Conservation (phyloP, 495 filamentous ascomycete genomes). For the Xylaria intraflava region DNA sequence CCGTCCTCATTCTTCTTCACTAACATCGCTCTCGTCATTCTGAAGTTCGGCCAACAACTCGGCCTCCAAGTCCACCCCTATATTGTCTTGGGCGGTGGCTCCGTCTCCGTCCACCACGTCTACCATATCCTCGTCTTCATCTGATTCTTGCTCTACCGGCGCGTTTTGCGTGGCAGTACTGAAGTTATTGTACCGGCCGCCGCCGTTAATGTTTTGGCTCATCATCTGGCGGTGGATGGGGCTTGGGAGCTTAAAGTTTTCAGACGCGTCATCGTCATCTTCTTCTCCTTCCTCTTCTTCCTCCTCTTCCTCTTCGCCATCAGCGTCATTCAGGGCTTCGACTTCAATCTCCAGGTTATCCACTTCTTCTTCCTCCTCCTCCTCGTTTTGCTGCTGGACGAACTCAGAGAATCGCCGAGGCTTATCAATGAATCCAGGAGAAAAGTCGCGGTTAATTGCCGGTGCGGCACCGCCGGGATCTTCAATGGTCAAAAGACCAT, state of each 20-base stretch:
- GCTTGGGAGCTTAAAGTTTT: constrained; percentile 31
- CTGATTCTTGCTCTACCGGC: constrained; percentile 1
- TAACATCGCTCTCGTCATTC: constrained; percentile 33
- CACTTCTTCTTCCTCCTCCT: constrained; percentile 30
- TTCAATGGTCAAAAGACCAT: constrained; percentile 41
- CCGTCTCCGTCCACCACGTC: constrained; percentile 21
- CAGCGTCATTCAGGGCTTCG: constrained; percentile 9
- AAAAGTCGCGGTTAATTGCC: constrained; percentile 25
- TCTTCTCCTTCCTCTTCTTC: constrained; percentile 27
- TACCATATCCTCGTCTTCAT: constrained; percentile 23
- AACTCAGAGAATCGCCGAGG: constrained; percentile 39
- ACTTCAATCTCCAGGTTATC: constrained; percentile 18
- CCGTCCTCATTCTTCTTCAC: constrained; percentile 29
- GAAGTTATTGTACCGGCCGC: background rate
- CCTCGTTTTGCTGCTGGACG: constrained; percentile 23
- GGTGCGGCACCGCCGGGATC: constrained; percentile 35
- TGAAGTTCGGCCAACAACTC: constrained; percentile 33
- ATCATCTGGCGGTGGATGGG: constrained; percentile 26
- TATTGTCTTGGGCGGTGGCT: constrained; percentile 22
- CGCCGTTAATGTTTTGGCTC: constrained; percentile 10
- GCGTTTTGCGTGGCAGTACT: background rate
- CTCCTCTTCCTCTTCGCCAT: constrained; percentile 18
- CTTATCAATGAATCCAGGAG: constrained; percentile 30
- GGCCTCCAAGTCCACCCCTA: constrained; percentile 29
- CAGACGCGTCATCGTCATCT: constrained; percentile 21